Percentiles rank a stretch among this genome's conserved stretches.
phyloP scores from a whole-genome alignment of 345 rosid genomes.

The Gossypioides kirkii region DNA sequence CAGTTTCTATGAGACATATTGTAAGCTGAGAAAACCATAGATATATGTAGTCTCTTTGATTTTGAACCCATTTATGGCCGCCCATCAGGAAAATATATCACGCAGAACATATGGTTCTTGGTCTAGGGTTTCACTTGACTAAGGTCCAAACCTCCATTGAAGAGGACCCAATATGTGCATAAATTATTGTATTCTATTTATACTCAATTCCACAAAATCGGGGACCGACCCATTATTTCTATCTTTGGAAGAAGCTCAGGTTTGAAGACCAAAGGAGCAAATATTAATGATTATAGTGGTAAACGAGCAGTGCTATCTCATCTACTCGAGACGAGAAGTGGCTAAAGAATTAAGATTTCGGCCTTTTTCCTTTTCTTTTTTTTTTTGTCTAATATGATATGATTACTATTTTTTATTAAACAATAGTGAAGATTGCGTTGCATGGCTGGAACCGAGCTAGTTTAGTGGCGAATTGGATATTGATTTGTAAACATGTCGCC shows the following conservation, averaged over 20 bases:
- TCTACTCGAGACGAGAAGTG: background rate
- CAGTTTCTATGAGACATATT: slow-evolving; percentile 9
- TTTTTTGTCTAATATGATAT: background rate
- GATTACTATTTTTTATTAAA: background rate
- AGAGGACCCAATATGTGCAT: background rate
- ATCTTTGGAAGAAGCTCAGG: background rate
- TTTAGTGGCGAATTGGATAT: background rate
- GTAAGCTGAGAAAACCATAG: slow-evolving; percentile 11
- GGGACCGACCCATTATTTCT: background rate
- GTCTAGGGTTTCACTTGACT: slow-evolving; percentile 9
- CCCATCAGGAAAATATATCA: background rate
- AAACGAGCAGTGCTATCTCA: background rate
- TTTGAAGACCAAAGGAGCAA: background rate
- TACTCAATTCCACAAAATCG: background rate
- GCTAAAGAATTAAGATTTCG: background rate
- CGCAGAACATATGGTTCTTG: slow-evolving; percentile 13
- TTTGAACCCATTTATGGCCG: background rate
- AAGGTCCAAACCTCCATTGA: background rate
- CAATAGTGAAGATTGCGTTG: background rate
- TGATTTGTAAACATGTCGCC: background rate
- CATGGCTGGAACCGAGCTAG: background rate
- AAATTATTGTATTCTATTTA: background rate
- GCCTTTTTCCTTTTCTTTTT: no score
- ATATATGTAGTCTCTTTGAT: slow-evolving; percentile 16
- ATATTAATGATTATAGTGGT: no score